Evolutionary conservation across 768 basidiomycete genomes (phyloP), one percentile per base, ranked within the genome.

Genomic region (Pleurotus djamor): DNA sequence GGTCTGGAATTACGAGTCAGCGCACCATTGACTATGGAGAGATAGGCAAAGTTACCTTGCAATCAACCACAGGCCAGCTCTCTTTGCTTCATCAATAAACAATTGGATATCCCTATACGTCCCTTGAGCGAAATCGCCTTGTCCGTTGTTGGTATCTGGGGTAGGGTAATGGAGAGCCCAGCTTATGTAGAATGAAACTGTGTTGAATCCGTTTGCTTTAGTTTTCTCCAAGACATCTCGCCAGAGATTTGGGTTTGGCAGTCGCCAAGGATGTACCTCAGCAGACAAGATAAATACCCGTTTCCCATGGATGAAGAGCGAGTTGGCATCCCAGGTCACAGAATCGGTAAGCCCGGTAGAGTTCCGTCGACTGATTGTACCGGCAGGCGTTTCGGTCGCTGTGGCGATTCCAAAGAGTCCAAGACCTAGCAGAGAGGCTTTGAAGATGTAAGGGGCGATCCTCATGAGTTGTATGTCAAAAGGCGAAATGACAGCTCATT

Each of bases 191-290:
- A 82, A 83, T 1, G 83, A 85, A 45, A 88, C 80, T 4, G 82
- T 77, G 60, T 86, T 85, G 71, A 85, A 83, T 4, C 84, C 84
- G 61, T 82, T 80, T 28, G 86, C 79, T 62, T 83, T 85, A 57
- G 86, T 69, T 64, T 88, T 88, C 63, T 87, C 77, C 48, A 88
- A 80, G 54, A 88, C 70, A 64, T 88, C 87, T 12, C 72, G 70
- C 83, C 83, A 85, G 17, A 84, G 68, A 52, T 78, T 72, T 2
- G 82, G 82, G 57, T 79, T 77, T 3, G 80, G 80, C 0, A 81
- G 63, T 62, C 86, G 75, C 79, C 83, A 87, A 13, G 86, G 80
- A 64, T 88, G 85, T 57, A 85, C 73, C 67, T 88, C 86, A 32
- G 85, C 87, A 8, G 82, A 82, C 41, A 84, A 78, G 47, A 86